Evolutionary conservation across 2,329 filamentous ascomycete species (phyloP), one percentile per base, ranked within the genome.

Genomic region (Anthostomella pinea): DNA sequence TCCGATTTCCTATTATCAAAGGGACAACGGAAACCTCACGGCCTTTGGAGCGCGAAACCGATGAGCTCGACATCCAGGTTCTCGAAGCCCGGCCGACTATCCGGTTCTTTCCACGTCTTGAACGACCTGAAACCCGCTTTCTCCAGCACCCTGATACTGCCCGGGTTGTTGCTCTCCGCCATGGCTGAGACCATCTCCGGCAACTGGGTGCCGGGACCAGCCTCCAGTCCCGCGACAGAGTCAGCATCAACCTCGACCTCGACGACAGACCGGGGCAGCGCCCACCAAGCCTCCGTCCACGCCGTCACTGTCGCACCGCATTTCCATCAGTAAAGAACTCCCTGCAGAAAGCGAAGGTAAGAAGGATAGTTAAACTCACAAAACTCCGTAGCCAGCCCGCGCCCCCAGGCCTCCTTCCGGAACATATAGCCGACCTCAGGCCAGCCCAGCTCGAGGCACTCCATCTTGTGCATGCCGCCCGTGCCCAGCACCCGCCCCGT

Each of bases 381-480:
- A n/a, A n/a, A n/a, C n/a, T n/a, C n/a, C n/a, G n/a, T n/a, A n/a
- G n/a, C n/a, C n/a, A n/a, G n/a, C n/a, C n/a, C n/a, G n/a, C n/a
- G n/a, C n/a, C n/a, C n/a, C n/a, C n/a, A n/a, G n/a, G n/a, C n/a
- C n/a, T n/a, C n/a, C n/a, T n/a, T n/a, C n/a, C n/a, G 59, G 33
- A 82, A 57, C 62, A 79, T 68, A 54, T 82, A 83, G 15, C 78
- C 78, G 17, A 80, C 36, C 50, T 73, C 75, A 2, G 77, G 76
- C 75, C 75, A 79, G 30, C 73, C 74, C 13, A 67, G 53, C 34
- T 58, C 48, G 41, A 63, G 59, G 19, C n/a, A n/a, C n/a, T 45
- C 31, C 23, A 51, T 31, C 38, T 44, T 48, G 45, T 69, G 63
- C 38, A 62, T 63, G 18, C 75, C 70, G 21, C 74, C 69, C 11